Evolutionary conservation across 1,284 basidiomycete genomes (phyloP).

Genomic region (Pisolithus thermaeus): DNA sequence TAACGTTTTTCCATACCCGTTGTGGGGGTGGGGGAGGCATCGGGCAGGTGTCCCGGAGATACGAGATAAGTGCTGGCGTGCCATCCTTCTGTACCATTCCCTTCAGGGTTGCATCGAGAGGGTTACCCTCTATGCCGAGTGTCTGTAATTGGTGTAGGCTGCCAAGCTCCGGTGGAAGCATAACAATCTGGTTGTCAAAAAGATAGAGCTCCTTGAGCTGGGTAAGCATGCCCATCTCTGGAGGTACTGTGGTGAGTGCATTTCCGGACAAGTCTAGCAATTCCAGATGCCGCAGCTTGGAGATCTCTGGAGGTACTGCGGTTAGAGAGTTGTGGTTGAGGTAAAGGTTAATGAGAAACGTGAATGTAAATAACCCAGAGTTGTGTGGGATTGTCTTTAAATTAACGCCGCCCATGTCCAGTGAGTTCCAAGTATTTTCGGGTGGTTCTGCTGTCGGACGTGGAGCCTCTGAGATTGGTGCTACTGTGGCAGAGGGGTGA

Average conservation of each 20-base stretch:
- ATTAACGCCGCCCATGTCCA: constrained; percentile 95
- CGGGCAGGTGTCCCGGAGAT: constrained; percentile 84
- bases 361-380: constrained; percentile 87
- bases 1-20: constrained; percentile 76
- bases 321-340: constrained; percentile 94
- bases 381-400: constrained; percentile 86
- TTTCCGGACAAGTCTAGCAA: constrained; percentile 93
- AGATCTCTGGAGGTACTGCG: constrained; percentile 78
- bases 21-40: constrained; percentile 80
- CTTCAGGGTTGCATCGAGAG: constrained; percentile 75
- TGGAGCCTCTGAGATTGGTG: constrained; percentile 57
- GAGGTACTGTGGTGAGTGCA: constrained; percentile 72
- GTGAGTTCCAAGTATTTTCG: constrained; percentile 79
- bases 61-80: constrained; percentile 81
- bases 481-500: constrained; percentile 69
- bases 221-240: constrained; percentile 89
- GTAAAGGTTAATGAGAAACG: constrained; percentile 89
- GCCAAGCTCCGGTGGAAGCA: constrained; percentile 85
- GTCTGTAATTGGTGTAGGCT: constrained; percentile 91
- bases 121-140: constrained; percentile 95
- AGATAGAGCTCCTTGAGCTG: constrained; percentile 89
- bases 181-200: constrained; percentile 90
- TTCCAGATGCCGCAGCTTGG: constrained; percentile 81
- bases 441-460: constrained; percentile 56
- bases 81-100: constrained; percentile 90